Conservation (phyloP, 2,329 filamentous ascomycete genomes). For the Neopestalotiopsis rosae region DNA sequence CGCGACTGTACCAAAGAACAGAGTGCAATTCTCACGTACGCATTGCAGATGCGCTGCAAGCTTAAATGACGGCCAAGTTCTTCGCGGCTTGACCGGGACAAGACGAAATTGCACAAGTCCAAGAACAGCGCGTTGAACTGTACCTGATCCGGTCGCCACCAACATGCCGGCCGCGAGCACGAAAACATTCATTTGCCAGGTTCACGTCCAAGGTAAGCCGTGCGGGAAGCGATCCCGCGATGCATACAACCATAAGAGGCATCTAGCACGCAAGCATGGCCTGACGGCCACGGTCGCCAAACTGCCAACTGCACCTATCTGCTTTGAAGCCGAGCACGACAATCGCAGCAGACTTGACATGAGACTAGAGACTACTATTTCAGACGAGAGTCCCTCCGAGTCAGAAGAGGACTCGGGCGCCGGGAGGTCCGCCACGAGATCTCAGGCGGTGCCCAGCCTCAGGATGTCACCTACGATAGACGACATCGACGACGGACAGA, state of each 20-base stretch:
- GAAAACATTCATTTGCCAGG: background rate
- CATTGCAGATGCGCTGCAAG: no score
- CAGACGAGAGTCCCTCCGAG: background rate
- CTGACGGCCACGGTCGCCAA: background rate
- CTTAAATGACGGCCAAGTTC: no score
- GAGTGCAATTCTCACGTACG: no score
- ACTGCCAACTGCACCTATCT: background rate
- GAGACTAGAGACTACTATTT: no score
- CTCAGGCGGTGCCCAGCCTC: background rate
- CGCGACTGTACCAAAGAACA: no score
- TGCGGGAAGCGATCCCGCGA: background rate
- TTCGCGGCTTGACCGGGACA: no score
- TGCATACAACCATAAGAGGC: background rate
- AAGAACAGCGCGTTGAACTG: no score
- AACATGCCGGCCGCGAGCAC: background rate
- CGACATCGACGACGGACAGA: background rate
- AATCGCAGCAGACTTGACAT: no score
- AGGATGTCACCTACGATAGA: background rate
- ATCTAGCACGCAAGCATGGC: background rate
- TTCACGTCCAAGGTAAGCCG: background rate
- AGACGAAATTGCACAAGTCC: no score
- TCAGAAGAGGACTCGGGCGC: background rate
- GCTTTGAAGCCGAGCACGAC: background rate
- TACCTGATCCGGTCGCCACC: no score
- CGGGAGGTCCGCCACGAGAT: background rate